These are phyloP conservation scores for Microascus cirrosus DNA, from an alignment of 2,329 filamentous ascomycete genomes.

Conservation along the genomic window DNA sequence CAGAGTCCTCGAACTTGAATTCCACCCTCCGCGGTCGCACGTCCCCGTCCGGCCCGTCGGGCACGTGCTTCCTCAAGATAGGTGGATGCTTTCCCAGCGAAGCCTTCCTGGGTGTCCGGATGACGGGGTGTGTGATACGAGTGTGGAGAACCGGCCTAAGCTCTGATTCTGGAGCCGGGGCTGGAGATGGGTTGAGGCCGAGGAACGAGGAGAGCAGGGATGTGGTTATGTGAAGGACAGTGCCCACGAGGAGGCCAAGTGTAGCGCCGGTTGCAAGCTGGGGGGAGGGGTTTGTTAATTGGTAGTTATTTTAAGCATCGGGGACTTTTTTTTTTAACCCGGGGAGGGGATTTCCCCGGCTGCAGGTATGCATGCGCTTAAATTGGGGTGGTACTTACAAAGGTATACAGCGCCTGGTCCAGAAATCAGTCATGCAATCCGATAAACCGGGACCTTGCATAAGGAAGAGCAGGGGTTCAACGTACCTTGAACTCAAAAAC, in stretches of 20 bases:
- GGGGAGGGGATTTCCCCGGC: background rate
- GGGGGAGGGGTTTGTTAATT: background rate
- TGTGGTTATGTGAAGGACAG: background rate
- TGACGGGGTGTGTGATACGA: background rate
- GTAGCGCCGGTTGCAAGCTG: background rate
- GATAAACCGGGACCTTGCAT: background rate
- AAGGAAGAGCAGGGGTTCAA: background rate
- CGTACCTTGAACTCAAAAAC: conserved; percentile 1
- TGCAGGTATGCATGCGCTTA: background rate
- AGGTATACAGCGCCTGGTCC: background rate
- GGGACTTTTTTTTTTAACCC: background rate
- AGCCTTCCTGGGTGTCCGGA: background rate
- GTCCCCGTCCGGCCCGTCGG: background rate
- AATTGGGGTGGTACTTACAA: conserved; percentile 1
- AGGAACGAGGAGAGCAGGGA: background rate
- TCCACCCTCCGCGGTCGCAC: background rate
- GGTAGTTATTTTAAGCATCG: background rate
- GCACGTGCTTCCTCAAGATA: background rate
- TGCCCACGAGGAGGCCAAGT: background rate
- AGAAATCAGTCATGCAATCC: background rate
- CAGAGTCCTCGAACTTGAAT: background rate
- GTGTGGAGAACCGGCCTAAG: background rate
- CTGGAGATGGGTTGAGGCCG: background rate
- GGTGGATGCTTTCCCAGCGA: background rate
- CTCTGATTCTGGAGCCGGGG: background rate